phyloP scores from a whole-genome alignment of 2,329 filamentous ascomycete species.

The Ophiostoma novo-ulmi region DNA sequence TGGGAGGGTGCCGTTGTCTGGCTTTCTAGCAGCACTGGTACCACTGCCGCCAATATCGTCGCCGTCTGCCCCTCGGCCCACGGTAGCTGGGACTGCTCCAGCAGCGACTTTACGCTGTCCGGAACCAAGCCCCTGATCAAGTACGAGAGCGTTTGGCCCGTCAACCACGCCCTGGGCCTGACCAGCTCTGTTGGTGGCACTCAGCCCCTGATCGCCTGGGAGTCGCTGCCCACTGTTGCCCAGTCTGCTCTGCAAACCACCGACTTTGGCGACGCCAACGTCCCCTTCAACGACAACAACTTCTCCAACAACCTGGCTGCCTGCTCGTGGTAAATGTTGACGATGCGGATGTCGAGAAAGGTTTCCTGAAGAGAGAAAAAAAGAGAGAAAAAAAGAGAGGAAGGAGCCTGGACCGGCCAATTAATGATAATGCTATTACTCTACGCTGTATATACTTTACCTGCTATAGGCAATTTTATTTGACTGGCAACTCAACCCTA shows the following conservation, averaged over 20 bases:
- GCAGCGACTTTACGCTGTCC: not conserved
- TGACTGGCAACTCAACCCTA: not conserved
- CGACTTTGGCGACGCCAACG: constrained; percentile 40
- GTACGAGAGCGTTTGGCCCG: constrained; percentile 33
- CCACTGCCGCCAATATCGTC: constrained; percentile 33
- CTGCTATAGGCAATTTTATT: not conserved
- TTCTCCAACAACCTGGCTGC: constrained; percentile 27
- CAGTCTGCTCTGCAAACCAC: constrained; percentile 36
- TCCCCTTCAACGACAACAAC: constrained; percentile 37
- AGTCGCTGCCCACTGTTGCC: constrained; percentile 31
- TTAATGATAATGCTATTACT: constrained; percentile 5
- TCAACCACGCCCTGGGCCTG: constrained; percentile 34
- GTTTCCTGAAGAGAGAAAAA: not conserved
- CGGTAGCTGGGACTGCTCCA: constrained; percentile 34
- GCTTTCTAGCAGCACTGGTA: constrained; percentile 30
- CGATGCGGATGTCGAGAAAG: not conserved
- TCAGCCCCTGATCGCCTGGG: constrained; percentile 43
- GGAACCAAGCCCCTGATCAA: constrained; percentile 38
- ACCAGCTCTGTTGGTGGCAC: constrained; percentile 33
- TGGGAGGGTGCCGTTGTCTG: constrained; percentile 38
- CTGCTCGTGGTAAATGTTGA: not conserved
- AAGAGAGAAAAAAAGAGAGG: not conserved
- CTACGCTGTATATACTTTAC: constrained; percentile 7
- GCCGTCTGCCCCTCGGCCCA: constrained; percentile 37
- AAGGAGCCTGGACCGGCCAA: not conserved